Evolutionary conservation across 371 early-diverging fungal genomes (phyloP).

Genomic region (Coemansia sp.): DNA sequence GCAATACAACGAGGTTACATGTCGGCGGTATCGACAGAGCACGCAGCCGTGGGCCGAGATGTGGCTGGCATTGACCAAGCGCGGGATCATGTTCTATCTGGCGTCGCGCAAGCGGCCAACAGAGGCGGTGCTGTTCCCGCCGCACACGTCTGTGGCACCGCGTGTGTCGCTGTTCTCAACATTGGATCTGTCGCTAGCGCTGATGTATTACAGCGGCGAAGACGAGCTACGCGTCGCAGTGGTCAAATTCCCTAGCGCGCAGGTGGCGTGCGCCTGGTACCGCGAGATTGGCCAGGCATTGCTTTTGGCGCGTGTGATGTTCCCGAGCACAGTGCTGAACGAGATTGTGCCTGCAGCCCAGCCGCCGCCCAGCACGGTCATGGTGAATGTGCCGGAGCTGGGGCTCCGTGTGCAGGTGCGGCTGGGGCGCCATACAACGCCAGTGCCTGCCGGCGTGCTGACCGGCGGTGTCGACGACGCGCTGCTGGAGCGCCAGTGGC

Average conservation of each 20-base stretch:
- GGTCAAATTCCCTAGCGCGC: conserved; percentile 41
- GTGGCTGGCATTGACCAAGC: conserved; percentile 43
- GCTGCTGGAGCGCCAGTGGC: conserved; percentile 33
- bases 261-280: conserved; percentile 40
- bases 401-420: conserved; percentile 44
- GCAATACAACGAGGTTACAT: conserved; percentile 45
- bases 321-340: conserved; percentile 19
- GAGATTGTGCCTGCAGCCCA: conserved; percentile 28
- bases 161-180: conserved; percentile 46
- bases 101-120: conserved; percentile 27
- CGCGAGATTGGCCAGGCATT: conserved; percentile 37
- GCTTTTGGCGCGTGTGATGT: conserved; percentile 28
- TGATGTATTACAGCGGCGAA: conserved; percentile 27
- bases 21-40: conserved; percentile 24
- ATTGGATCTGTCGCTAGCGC: conserved; percentile 41
- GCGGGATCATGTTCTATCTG: conserved; percentile 35
- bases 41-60: conserved; percentile 46
- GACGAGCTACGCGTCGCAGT: conserved; percentile 22
- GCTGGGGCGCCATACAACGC: conserved; percentile 19
- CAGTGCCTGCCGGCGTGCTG: conserved; percentile 18
- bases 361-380: conserved; percentile 24
- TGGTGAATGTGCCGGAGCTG: conserved; percentile 44
- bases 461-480: conserved; percentile 20
- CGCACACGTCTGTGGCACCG: conserved; percentile 25
- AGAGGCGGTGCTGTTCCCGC: conserved; percentile 26